Evolutionary conservation across 2,329 filamentous ascomycete species (phyloP), one percentile per base, ranked within the genome.

Genomic region (Colletotrichum gloeosporioides): DNA sequence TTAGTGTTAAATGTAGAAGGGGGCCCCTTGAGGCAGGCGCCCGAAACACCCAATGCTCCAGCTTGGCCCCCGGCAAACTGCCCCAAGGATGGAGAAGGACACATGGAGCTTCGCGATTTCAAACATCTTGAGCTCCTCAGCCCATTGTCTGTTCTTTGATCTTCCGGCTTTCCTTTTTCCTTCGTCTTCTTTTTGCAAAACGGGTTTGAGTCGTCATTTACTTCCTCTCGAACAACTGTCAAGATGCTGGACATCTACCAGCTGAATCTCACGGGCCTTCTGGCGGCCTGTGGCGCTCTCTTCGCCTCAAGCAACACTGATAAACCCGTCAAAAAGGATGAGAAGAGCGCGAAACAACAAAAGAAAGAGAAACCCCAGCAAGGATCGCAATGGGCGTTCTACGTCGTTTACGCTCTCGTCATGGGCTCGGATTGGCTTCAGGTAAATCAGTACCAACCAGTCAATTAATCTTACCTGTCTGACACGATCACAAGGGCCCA

Each of bases 401-500:
- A 87, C 29, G 75, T 79, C 16, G 88, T 89, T 34, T 90, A 89
- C 69, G 84, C 86, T 75, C 83, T 90, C 7, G 86, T 88, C 29
- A 89, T 89, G 85, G 87, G 83, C 67, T 86, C 88, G 10, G 88
- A 90, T 80, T 90, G 88, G 88, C 85, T 90, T 32, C 88, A 89
- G 83, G 87, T 87, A 78, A 34, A 44, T 27, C n/a, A n/a, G 18
- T 25, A 32, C 22, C 22, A 15, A 12, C 22, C n/a, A 27, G 32
- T 27, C 59, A 62, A 49, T 34, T 2, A 53, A 22, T 53, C 36
- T 66, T 59, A 22, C 16, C 29, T 13, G 12, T 29, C 49, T 74
- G 27, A 76, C 71, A 29, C 36, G 8, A 29, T 25, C 13, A 7
- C 3, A 67, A 82, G 81, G 83, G 84, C 13, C 83, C 84, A 12